A percentile compares a stretch with the other conserved stretches of the same genome.
Conservation (phyloP, 495 filamentous ascomycete genomes). For the Lasiosphaeriaceae sp. region DNA sequence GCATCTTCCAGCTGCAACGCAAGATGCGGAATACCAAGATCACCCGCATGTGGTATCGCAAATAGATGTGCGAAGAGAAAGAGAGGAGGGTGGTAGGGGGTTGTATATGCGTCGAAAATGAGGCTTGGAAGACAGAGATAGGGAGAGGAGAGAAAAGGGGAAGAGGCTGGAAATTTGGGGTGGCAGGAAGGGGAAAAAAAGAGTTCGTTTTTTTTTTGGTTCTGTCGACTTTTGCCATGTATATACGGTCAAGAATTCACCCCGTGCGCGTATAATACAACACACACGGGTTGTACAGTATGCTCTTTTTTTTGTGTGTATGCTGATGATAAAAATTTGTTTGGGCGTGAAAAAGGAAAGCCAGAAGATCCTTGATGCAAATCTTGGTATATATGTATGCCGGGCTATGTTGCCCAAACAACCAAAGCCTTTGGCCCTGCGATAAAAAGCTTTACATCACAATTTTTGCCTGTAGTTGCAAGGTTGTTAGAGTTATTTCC, state of each 20-base stretch:
- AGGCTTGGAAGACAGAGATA: not conserved
- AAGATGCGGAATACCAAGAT: constrained; percentile 82
- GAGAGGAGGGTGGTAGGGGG: not conserved
- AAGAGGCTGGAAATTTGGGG: too few relatives aligned
- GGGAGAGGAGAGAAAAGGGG: not conserved
- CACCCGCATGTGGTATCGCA: constrained; percentile 56
- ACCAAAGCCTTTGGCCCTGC: too few relatives aligned
- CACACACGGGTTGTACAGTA: constrained; percentile 11
- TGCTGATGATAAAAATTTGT: too few relatives aligned
- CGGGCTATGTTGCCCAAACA: too few relatives aligned
- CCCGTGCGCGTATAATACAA: not conserved
- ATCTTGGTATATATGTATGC: too few relatives aligned
- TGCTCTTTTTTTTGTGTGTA: not conserved
- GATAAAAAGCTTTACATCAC: too few relatives aligned
- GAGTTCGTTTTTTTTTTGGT: not conserved
- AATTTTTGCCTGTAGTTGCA: too few relatives aligned
- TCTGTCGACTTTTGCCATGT: constrained; percentile 2
- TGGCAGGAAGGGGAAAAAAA: too few relatives aligned
- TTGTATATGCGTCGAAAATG: not conserved
- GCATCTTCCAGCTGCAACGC: constrained; percentile 80
- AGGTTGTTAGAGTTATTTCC: too few relatives aligned
- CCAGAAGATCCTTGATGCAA: too few relatives aligned
- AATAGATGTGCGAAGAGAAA: constrained; percentile 13
- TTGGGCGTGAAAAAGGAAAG: too few relatives aligned
- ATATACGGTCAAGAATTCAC: constrained; percentile 10